A percentile compares a stretch with the other conserved stretches of the same genome.
These are phyloP conservation scores for Kurtzmaniella cleridarum DNA, from an alignment of 805 yeast species.

Conservation along the genomic window DNA sequence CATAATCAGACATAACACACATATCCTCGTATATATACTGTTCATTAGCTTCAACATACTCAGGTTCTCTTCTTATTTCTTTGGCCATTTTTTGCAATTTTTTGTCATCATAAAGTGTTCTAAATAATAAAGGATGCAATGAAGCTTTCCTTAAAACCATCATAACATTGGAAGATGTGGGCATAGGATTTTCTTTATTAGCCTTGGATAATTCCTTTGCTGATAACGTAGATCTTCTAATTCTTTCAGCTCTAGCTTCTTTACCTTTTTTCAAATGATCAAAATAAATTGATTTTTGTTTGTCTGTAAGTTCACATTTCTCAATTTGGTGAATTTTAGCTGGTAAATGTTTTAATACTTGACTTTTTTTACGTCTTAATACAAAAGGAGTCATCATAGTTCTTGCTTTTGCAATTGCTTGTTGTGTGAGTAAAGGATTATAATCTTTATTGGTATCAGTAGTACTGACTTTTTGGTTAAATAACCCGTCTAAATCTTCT, in stretches of 20 bases:
- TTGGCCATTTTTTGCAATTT: conserved; percentile 62
- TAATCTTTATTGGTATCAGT: conserved; percentile 41
- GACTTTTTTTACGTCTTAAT: conserved; percentile 83
- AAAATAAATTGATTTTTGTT: conserved; percentile 57
- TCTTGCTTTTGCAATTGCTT: conserved; percentile 89
- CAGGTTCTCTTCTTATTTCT: conserved; percentile 75
- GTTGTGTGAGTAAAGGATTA: conserved; percentile 81
- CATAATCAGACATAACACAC: conserved; percentile 92
- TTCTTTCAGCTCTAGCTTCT: conserved; percentile 37
- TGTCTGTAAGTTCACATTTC: conserved; percentile 56
- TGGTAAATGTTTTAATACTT: conserved; percentile 87
- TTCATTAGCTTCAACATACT: conserved; percentile 71
- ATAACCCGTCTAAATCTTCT: conserved; percentile 75
- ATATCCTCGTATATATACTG: conserved; percentile 85
- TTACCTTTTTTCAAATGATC: conserved; percentile 46
- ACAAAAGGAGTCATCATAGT: conserved; percentile 99
- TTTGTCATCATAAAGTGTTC: conserved; percentile 56
- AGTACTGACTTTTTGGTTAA: conserved; percentile 82
- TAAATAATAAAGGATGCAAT: conserved; percentile 82
- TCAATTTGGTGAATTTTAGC: conserved; percentile 60
- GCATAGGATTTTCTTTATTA: conserved; percentile 27
- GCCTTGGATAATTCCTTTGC: conserved; percentile 28
- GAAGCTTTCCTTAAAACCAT: conserved; percentile 92
- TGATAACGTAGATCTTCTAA: conserved; percentile 33
- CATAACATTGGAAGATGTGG: conserved; percentile 60